phyloP scores from a whole-genome alignment of 139 green algal genomes.

The Ettlia oleoabundans region DNA sequence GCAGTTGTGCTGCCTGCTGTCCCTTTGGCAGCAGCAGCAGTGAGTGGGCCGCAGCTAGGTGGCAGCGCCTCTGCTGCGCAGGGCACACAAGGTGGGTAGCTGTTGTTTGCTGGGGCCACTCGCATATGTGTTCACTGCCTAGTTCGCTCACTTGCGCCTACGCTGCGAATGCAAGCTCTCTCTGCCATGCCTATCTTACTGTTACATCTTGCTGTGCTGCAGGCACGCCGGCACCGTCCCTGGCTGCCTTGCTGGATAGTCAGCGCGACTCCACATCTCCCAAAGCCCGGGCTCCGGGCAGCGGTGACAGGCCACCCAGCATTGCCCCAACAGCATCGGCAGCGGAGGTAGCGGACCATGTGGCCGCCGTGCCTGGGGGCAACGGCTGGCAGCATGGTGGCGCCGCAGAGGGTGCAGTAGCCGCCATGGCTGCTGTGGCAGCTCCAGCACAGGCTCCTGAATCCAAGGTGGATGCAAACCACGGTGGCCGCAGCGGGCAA shows the following conservation, averaged over 20 bases:
- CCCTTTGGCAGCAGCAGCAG: too few relatives aligned
- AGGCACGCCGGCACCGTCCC: conserved; percentile 16
- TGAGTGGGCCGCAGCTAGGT: too few relatives aligned
- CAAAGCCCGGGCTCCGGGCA: not conserved
- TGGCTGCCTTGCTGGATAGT: conserved; percentile 24
- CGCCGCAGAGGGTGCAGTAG: too few relatives aligned
- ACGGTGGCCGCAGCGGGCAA: too few relatives aligned
- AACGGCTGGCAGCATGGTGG: not conserved
- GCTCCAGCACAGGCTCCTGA: too few relatives aligned
- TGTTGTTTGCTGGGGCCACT: not conserved
- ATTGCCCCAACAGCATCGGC: not conserved
- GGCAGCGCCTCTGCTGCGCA: not conserved
- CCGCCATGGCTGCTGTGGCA: too few relatives aligned
- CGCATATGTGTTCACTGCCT: too few relatives aligned
- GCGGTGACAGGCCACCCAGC: not conserved
- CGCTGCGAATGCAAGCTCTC: not conserved
- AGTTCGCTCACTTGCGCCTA: too few relatives aligned
- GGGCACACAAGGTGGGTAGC: not conserved
- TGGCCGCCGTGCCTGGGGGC: not conserved
- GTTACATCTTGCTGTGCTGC: not conserved
- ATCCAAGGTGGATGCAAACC: too few relatives aligned
- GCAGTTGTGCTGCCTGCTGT: too few relatives aligned
- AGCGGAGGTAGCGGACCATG: not conserved
- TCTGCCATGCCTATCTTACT: not conserved
- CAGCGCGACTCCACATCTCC: conserved; percentile 34